phyloP scores from a whole-genome alignment of 495 filamentous ascomycete genomes.

The Neurospora sp. region DNA sequence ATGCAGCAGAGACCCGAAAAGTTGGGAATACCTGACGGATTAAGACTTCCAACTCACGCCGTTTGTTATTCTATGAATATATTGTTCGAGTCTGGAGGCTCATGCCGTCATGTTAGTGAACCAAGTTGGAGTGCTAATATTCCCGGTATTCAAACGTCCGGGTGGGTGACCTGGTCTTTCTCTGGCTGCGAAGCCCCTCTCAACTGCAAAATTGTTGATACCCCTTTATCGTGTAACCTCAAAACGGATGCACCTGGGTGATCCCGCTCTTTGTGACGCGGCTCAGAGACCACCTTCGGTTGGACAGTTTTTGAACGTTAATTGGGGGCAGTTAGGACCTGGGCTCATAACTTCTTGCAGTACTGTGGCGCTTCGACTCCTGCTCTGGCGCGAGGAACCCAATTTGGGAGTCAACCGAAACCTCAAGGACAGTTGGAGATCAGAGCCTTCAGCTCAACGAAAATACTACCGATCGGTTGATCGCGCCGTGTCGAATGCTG shows the following conservation, averaged over 20 bases:
- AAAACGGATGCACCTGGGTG: background rate
- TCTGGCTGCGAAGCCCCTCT: background rate
- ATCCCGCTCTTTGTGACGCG: background rate
- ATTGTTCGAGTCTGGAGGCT: background rate
- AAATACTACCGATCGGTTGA: background rate
- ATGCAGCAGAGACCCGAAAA: background rate
- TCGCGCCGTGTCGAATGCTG: background rate
- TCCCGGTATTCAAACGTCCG: background rate
- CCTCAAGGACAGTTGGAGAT: background rate
- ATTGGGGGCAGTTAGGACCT: background rate
- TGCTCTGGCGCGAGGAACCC: background rate
- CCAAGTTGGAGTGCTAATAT: background rate
- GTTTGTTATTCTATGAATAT: no score
- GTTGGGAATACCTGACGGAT: background rate
- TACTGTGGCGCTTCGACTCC: background rate
- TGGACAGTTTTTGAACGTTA: background rate
- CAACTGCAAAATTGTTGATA: background rate
- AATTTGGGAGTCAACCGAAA: background rate
- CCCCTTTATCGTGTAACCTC: background rate
- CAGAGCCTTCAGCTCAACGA: background rate
- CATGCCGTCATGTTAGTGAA: background rate
- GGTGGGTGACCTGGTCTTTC: background rate
- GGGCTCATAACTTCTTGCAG: background rate
- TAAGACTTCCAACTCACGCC: background rate
- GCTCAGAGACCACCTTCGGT: background rate